Evolutionary conservation across 495 filamentous ascomycete species (phyloP), one percentile per base, ranked within the genome.

Genomic region (Lentithecium fluviatile): DNA sequence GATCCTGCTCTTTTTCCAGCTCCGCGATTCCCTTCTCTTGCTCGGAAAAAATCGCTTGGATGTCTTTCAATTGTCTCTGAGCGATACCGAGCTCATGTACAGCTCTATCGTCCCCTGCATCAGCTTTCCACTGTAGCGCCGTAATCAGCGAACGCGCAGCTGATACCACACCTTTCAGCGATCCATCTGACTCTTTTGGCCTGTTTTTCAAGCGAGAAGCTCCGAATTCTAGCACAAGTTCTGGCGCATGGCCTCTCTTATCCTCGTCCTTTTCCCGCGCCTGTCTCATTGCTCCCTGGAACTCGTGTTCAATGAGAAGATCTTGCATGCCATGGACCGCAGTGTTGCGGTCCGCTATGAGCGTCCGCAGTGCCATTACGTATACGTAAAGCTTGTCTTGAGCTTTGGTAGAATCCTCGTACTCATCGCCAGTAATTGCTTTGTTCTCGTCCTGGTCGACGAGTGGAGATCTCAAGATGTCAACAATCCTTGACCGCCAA

Each of bases 321-420:
- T 94, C 94, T 49, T 78, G 78, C 57, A 90, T 82, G 0, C 88
- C 91, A 11, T 87, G 87, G 6, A 96, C 72, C 19, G 83, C 79
- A 59, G 88, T 84, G 55, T 90, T 82, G 20, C 91, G 84, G 72
- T 97, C 91, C 12, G 88, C 85, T 49, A 93, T 80, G 55, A 88
- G 78, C 0, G 86, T 84, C 52, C 89, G 78, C 29, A 96, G 75
- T 15, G 83, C 86, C 59, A 90, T 81, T 60, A 92, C 85, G 69
- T 92, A 95, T 17, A 88, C 88, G 74, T 90, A 88, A 36, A 95
- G 84, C 61, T 88, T 79, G 57, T 95, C 91, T 71, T 97, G 92
- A 42, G 86, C 79, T 70, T 88, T 89, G 0, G 88, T 93, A 2
- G 92, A 94, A 15, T 86, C 82, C 60, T 91, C 89, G 61, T 94